Conservation (phyloP, 192 early-diverging fungal species). For the Dimargaris cristalligena region DNA sequence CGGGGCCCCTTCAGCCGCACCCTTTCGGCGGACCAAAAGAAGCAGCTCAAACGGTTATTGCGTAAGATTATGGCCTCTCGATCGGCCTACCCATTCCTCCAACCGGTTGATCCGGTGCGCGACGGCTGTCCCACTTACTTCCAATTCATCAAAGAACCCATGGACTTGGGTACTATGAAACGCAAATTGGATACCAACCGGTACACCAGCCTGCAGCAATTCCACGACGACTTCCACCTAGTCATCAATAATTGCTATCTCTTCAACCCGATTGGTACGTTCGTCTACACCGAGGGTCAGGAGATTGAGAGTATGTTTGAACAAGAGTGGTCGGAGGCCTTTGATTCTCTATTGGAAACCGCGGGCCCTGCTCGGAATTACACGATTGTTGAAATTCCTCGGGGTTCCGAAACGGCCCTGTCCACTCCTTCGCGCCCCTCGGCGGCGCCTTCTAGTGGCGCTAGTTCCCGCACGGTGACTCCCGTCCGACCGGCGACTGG, state of each 20-base stretch:
- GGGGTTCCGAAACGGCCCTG: neutral
- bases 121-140: constrained; percentile 47
- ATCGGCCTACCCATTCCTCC: constrained; percentile 34
- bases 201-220: constrained; percentile 21
- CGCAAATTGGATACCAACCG: constrained; percentile 19
- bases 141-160: constrained; percentile 41
- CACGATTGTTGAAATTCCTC: constrained; percentile 4
- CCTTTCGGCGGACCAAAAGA: constrained; percentile 11
- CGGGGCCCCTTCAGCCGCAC: too few relatives aligned
- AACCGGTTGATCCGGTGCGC: constrained; percentile 39
- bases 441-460: constrained; percentile 11
- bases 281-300: constrained; percentile 44
- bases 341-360: neutral
- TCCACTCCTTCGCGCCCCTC: constrained; percentile 18
- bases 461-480: constrained; percentile 9
- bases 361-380: constrained; percentile 11
- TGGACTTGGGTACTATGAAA: constrained; percentile 46
- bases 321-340: constrained; percentile 18
- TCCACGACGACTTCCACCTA: constrained; percentile 33
- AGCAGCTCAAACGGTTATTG: constrained; percentile 18
- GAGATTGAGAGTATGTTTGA: constrained; percentile 36
- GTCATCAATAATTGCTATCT: constrained; percentile 41
- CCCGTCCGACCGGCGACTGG: neutral
- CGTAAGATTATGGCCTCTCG: constrained; percentile 22
- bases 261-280: constrained; percentile 55